phyloP scores from a whole-genome alignment of 1,139 yeast genomes.

The Geotrichum citri-aurantii region DNA sequence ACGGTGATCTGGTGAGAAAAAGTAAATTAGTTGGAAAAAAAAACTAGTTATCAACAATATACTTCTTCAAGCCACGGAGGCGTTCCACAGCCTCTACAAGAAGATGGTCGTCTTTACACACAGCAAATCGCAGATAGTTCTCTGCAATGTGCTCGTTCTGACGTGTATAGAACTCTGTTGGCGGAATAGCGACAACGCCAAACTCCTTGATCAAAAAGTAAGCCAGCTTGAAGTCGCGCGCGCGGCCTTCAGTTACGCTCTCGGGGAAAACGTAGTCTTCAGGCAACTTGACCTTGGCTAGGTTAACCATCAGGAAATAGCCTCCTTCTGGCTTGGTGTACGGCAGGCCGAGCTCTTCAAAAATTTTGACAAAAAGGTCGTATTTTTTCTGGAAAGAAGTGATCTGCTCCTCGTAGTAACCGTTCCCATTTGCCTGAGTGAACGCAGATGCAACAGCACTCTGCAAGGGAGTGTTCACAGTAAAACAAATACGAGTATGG shows the following conservation, averaged over 20 bases:
- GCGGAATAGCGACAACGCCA: conserved; percentile 95
- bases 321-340: conserved; percentile 92
- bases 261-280: conserved; percentile 63
- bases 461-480: conserved; percentile 90
- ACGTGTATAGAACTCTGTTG: conserved; percentile 78
- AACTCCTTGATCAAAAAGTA: conserved; percentile 89
- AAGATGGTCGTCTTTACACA: conserved; percentile 82
- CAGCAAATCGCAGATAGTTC: conserved; percentile 85
- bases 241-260: conserved; percentile 54
- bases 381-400: conserved; percentile 63
- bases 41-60: conserved; percentile 30
- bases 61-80: conserved; percentile 62
- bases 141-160: conserved; percentile 73
- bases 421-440: conserved; percentile 50
- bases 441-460: conserved; percentile 84
- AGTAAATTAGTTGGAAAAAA: conserved; percentile 22
- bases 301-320: conserved; percentile 82
- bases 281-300: conserved; percentile 76
- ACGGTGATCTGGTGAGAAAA: conserved; percentile 20
- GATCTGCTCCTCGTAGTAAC: conserved; percentile 67
- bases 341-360: conserved; percentile 82
- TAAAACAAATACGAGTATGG: conserved; percentile 86
- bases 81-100: conserved; percentile 77
- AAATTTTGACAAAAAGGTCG: conserved; percentile 62
- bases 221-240: conserved; percentile 81